These are phyloP conservation scores for Saturnispora saitoi DNA, from an alignment of 805 yeast genomes.

Conservation along the genomic window DNA sequence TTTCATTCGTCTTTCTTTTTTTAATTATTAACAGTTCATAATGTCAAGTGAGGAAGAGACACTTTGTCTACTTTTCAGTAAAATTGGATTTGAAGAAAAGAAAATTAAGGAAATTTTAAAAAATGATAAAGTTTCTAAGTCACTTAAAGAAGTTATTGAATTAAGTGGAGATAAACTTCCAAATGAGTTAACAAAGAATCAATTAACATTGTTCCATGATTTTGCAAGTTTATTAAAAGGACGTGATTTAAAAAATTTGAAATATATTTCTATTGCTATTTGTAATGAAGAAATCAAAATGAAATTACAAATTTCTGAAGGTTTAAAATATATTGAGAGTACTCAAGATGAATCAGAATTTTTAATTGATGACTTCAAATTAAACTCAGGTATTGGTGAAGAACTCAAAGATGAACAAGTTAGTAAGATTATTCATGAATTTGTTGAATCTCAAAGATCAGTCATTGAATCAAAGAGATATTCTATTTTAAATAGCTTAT, in stretches of 20 bases:
- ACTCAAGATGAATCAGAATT: slow-evolving; percentile 21
- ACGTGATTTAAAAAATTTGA: slow-evolving; percentile 40
- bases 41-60: slow-evolving; percentile 20
- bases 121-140: slow-evolving; percentile 73
- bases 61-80: slow-evolving; percentile 29
- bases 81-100: slow-evolving; percentile 60
- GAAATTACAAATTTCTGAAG: slow-evolving; percentile 71
- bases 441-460: slow-evolving; percentile 49
- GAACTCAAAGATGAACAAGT: slow-evolving; percentile 62
- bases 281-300: slow-evolving; percentile 55
- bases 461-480: slow-evolving; percentile 69
- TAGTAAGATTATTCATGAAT: slow-evolving; percentile 44
- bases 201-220: slow-evolving; percentile 58
- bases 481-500: slow-evolving; percentile 62
- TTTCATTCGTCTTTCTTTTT: no score
- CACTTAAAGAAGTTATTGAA: slow-evolving; percentile 52
- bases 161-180: slow-evolving; percentile 27
- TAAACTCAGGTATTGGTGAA: slow-evolving; percentile 76
- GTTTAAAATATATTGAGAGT: slow-evolving; percentile 60
- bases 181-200: slow-evolving; percentile 41
- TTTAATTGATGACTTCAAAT: slow-evolving; percentile 47
- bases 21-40: not conserved
- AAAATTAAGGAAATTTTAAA: slow-evolving; percentile 75
- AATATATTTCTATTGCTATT: slow-evolving; percentile 52
- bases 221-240: slow-evolving; percentile 68